These are phyloP conservation scores for Leccinum subgranulosum DNA, from an alignment of 768 basidiomycete genomes.

Conservation along the genomic window DNA sequence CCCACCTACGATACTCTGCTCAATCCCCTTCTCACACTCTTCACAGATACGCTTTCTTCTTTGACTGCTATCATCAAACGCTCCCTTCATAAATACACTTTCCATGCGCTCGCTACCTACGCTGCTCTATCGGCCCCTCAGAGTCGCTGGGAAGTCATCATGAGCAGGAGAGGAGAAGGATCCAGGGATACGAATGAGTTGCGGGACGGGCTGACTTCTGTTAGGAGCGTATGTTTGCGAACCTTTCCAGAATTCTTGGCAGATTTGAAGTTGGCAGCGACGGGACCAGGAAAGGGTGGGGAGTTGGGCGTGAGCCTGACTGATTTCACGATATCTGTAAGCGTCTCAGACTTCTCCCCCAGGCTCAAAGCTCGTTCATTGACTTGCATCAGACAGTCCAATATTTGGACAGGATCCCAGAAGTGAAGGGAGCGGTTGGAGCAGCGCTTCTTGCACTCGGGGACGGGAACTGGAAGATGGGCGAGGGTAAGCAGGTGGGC, in stretches of 20 bases:
- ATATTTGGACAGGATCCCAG: conserved; percentile 68
- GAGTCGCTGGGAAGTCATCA: conserved; percentile 63
- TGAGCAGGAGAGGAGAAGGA: conserved; percentile 48
- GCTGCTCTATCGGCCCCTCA: conserved; percentile 56
- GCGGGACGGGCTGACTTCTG: conserved; percentile 61
- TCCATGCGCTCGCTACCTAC: conserved; percentile 74
- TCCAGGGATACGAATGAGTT: conserved; percentile 59
- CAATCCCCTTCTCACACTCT: conserved; percentile 60
- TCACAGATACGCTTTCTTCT: conserved; percentile 61
- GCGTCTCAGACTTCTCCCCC: conserved; percentile 18
- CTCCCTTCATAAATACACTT: conserved; percentile 72
- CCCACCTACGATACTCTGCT: conserved; percentile 62
- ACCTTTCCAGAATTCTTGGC: conserved; percentile 84
- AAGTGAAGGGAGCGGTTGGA: conserved; percentile 64
- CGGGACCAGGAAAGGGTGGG: conserved; percentile 45
- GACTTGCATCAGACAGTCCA: conserved; percentile 52
- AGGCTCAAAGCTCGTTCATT: not conserved
- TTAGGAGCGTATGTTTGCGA: conserved; percentile 68
- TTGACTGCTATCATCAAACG: conserved; percentile 68
- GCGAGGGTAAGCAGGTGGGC: conserved; percentile 69
- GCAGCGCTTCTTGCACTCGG: conserved; percentile 68
- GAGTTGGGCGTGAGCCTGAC: conserved; percentile 64
- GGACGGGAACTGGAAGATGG: conserved; percentile 93
- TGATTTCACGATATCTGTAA: conserved; percentile 55
- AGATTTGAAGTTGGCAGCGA: conserved; percentile 66